Conservation (phyloP, 306 rosid species). For the Fagus sylvatica region DNA sequence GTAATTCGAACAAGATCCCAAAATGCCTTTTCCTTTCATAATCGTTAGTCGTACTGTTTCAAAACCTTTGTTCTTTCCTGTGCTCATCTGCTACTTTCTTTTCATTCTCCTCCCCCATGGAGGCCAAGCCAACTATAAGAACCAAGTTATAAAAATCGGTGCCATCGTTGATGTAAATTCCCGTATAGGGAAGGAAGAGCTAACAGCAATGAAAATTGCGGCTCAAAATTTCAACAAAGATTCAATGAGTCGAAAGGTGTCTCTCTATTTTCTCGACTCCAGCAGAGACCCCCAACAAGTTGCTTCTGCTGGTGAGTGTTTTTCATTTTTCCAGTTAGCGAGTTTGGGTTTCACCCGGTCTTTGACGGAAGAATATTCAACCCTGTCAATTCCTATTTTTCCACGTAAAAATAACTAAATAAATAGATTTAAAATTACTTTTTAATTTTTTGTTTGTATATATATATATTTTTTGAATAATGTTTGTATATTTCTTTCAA, state of each 20-base stretch:
- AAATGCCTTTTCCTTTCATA: slow-evolving; percentile 7
- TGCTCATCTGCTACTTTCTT: slow-evolving; percentile 11
- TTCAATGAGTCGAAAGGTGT: neutral
- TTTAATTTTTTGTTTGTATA: too few relatives aligned
- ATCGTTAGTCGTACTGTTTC: neutral
- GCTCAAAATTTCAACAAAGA: slow-evolving; percentile 31
- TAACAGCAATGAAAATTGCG: slow-evolving; percentile 41
- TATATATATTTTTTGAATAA: too few relatives aligned
- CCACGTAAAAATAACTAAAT: too few relatives aligned
- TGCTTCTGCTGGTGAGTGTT: too few relatives aligned
- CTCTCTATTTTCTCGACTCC: neutral
- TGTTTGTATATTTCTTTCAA: too few relatives aligned
- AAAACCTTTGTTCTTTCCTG: slow-evolving; percentile 11
- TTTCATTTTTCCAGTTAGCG: too few relatives aligned
- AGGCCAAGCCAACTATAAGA: slow-evolving; percentile 6
- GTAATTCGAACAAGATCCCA: neutral
- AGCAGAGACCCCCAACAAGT: too few relatives aligned
- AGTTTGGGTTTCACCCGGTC: too few relatives aligned
- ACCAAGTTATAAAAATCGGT: slow-evolving; percentile 29
- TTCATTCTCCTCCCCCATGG: neutral
- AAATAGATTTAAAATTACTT: too few relatives aligned
- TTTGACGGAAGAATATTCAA: too few relatives aligned
- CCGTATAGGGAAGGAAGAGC: slow-evolving; percentile 27
- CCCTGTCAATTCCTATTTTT: too few relatives aligned
- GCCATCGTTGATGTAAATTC: slow-evolving; percentile 39